Conservation (phyloP, 352 stramenopile species). For the Aphanomyces euteiches region DNA sequence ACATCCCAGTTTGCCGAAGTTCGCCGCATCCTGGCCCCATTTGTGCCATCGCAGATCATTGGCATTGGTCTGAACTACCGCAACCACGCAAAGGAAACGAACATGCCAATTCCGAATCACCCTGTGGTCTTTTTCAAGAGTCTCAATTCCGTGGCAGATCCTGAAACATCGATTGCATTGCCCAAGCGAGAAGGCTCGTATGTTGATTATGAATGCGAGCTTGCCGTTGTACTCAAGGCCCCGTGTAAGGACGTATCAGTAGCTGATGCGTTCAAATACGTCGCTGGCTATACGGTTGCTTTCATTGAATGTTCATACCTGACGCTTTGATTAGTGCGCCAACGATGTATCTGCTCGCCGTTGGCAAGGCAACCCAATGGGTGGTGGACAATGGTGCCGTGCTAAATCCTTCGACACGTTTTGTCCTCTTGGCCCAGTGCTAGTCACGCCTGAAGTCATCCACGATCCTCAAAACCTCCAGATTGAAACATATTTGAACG, state of each 20-base stretch:
- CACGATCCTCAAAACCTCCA: slow-evolving; percentile 67
- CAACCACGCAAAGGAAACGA: slow-evolving; percentile 84
- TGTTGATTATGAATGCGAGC: slow-evolving; percentile 89
- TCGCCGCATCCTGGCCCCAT: slow-evolving; percentile 68
- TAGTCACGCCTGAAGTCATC: slow-evolving; percentile 74
- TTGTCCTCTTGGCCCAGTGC: slow-evolving; percentile 80
- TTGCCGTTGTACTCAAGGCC: slow-evolving; percentile 85
- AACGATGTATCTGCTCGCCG: slow-evolving; percentile 86
- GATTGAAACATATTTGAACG: slow-evolving; percentile 81
- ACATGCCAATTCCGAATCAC: slow-evolving; percentile 72
- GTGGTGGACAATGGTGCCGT: slow-evolving; percentile 84
- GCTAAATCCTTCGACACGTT: slow-evolving; percentile 90
- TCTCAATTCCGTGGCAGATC: slow-evolving; percentile 71
- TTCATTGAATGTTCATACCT: neutral
- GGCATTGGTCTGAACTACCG: slow-evolving; percentile 89
- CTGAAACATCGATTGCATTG: slow-evolving; percentile 73
- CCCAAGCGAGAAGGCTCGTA: slow-evolving; percentile 62
- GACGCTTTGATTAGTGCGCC: slow-evolving; percentile 39
- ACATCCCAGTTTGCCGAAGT: slow-evolving; percentile 60
- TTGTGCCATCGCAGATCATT: slow-evolving; percentile 78
- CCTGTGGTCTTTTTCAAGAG: slow-evolving; percentile 89
- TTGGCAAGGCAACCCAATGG: slow-evolving; percentile 78
- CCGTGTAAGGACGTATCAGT: slow-evolving; percentile 77
- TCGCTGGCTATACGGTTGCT: slow-evolving; percentile 76
- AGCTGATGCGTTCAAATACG: slow-evolving; percentile 76